Evolutionary conservation across 2,329 filamentous ascomycete genomes (phyloP), one percentile per base, ranked within the genome.

Genomic region (Botrytis pseudocinerea): DNA sequence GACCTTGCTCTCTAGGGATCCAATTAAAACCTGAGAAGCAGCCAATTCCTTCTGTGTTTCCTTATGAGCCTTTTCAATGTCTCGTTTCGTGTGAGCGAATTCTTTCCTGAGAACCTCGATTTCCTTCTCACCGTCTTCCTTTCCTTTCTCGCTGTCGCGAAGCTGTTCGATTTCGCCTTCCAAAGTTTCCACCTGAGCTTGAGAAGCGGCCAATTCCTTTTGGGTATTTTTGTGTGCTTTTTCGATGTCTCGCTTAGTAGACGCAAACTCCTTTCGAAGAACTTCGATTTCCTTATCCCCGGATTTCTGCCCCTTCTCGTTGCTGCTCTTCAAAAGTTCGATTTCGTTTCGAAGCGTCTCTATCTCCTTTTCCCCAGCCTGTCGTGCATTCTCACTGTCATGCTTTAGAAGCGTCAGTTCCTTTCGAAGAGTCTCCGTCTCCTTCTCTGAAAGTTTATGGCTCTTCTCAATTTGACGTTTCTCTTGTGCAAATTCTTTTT

Each of bases 161-260:
- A 69, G 65, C 38, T 69, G 65, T 25, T 69, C 48, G 8, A 69
- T 57, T 32, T 69, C 48, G 20, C 38, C 75, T 71, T 81, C 72
- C 1, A 78, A 73, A 32, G 89, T 88, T 70, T 89, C 90, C 25
- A 96, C 89, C 75, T 90, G 87, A 10, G 86, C 86, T 62, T 92
- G 88, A 64, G 88, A 87, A 40, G 79, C 77, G 38, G 80, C 77
- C 6, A 74, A 32, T 54, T 76, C 81, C 38, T 79, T 80, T 54
- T 80, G 79, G 9, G 69, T 76, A 46, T 76, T 74, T 70, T 76
- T 76, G 3, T 74, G 73, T 74, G 73, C 70, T 54, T 79, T 76
- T 51, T 77, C 76, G 40, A 66, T 78, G 76, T 76, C 81, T 77
- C 35, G 75, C 69, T 80, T 81, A 63, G 80, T 78, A 48, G 76